Conservation (phyloP, 768 basidiomycete genomes). For the Lactarius indigo region DNA sequence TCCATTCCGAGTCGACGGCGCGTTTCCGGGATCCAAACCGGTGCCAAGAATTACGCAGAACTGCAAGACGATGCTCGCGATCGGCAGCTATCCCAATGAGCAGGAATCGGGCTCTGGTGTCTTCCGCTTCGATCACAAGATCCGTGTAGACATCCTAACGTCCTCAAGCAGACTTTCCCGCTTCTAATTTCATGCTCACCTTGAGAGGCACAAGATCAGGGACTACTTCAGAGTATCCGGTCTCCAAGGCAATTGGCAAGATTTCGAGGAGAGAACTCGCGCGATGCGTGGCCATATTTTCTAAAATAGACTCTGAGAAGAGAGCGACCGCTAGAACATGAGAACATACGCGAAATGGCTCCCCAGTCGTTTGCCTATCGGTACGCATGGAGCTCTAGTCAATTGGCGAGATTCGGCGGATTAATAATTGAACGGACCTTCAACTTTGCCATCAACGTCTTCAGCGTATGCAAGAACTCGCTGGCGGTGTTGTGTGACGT, state of each 20-base stretch:
- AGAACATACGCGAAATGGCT: conserved; percentile 51
- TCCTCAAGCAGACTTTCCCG: background rate
- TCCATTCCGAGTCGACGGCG: conserved; percentile 43
- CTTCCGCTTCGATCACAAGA: conserved; percentile 36
- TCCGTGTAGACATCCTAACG: conserved; percentile 54
- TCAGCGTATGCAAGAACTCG: conserved; percentile 32
- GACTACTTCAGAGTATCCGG: conserved; percentile 44
- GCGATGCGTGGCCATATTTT: conserved; percentile 50
- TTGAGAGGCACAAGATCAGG: conserved; percentile 49
- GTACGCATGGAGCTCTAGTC: background rate
- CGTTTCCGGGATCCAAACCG: conserved; percentile 34
- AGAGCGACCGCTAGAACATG: background rate
- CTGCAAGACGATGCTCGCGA: conserved; percentile 30
- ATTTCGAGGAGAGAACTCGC: conserved; percentile 38
- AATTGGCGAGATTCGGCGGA: background rate
- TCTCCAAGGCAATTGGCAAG: conserved; percentile 46
- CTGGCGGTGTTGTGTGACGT: conserved; percentile 49
- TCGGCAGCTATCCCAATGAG: conserved; percentile 30
- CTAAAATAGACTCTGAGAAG: conserved; percentile 28
- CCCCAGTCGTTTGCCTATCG: conserved; percentile 60
- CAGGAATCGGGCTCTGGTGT: conserved; percentile 36
- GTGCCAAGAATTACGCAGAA: conserved; percentile 33
- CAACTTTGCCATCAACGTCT: background rate
- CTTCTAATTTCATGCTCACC: conserved; percentile 32
- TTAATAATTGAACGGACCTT: background rate